Base-by-base conservation (phyloP, 2,329 filamentous ascomycete species). In the Setomelanomma holmii region DNA sequence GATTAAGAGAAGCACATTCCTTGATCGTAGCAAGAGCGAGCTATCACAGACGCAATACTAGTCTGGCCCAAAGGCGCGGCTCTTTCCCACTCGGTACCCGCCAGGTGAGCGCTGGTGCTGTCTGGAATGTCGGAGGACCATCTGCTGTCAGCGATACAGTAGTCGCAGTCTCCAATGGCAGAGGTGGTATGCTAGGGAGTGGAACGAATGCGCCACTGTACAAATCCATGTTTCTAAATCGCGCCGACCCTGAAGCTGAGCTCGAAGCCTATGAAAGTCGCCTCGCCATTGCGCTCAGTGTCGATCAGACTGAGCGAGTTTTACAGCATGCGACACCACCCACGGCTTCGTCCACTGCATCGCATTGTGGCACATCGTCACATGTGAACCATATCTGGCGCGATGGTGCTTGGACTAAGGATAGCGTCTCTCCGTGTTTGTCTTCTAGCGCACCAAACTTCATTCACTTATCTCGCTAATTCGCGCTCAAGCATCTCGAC, bases 101-200 rank as follows among this genome's bases (percentile, higher is more conserved):
- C 17, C 64, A 87, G 67, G 78, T 85, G 55, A 93, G 89, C 69
- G 76, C 81, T 55, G 88, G 89, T 2, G 83, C 87, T 8, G 81
- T 93, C 16, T 96, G 90, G 91, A 84, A 86, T 16, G 86, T 95
- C 10, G 89, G 90, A 21, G 89, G 89, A n/a, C 69, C 84, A 8
- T 83, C 84, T 43, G 83, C 85, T n/a, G 77, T 79, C 6, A 78
- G 78, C 21, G 76, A 80, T 14, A 82, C 82, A 11, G 77, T 80
- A 16, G 60, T 73, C 42, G 76, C 74, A 4, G 63, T 88, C 17
- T 78, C 87, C 40, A 81, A 88, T 71, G 89, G 88, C 1, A 82
- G 82, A 52, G 87, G 87, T 21, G 83, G 83, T 21, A 75, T 87
- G 44, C 67, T 90, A n/a, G 84, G 84, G 46, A 89, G 86, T 66